Evolutionary conservation across 257 asterid species (phyloP), one percentile per base, ranked within the genome.

Genomic region (Capsicum baccatum): DNA sequence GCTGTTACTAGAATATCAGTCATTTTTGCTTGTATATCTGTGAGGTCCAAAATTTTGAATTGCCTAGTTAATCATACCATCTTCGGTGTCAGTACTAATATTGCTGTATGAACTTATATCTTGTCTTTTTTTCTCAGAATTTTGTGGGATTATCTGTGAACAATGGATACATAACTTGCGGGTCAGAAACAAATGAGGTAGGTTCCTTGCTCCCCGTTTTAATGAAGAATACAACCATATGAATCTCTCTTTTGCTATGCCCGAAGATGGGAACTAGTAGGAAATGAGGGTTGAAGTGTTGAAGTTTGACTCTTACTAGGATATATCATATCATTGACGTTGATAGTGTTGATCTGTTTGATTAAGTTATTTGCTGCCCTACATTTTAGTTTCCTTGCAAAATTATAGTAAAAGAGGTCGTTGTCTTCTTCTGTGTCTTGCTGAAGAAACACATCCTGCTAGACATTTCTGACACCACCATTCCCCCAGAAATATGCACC

Each of bases 181-280:
- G 99, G 70, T 94, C 98, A 3, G 99, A 96, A 91, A 92, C 98
- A 67, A 96, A 96, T 82, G 98, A 94, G 98, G 99, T 89, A 79
- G 86, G 88, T 58, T 71, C 64, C 79, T 16, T 60, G 42, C 69
- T 63, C 56, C 39, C 64, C 1, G 50, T 74, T 74, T 21, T 74
- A 74, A 21, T 21, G 60, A 74, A 47, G 47, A 74, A 50, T 21
- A 50, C 44, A 7, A 7, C 5, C 42, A 21, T 50, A 21, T 50
- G 13, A 50, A 74, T 74, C 81, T 74, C 81, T 74, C 62, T 21
- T 50, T 48, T 74, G 62, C 44, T 21, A 50, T 21, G 47, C 50
- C 21, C 50, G 81, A 50, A 13, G 44, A 21, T 74, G 13, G 44
- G 81, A 21, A 35, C 62, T 76, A 76, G 21, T 76, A 21, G 62